A percentile compares a stretch with the other conserved stretches of the same genome.
These are phyloP conservation scores for Dictyostelium intermedium DNA, from an alignment of 78 protist species.

Conservation along the genomic window DNA sequence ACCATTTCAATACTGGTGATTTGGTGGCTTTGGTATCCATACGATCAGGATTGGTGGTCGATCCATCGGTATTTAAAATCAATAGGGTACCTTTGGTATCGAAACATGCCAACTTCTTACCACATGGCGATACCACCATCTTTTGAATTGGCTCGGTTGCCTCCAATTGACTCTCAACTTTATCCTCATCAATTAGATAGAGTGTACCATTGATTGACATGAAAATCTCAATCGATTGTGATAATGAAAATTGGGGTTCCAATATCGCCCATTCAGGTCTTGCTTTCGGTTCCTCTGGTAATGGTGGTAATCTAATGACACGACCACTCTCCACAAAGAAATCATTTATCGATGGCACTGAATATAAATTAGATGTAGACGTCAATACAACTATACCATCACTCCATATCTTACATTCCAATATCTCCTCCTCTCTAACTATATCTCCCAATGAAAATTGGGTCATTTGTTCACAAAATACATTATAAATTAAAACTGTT, in stretches of 20 bases:
- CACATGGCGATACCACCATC: conserved; percentile 45
- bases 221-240: conserved; percentile 5
- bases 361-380: background rate
- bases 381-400: conserved; percentile 52
- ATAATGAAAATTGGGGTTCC: conserved; percentile 32
- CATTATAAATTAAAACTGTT: conserved; percentile 44
- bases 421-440: conserved; percentile 30
- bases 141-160: background rate
- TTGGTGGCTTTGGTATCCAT: background rate
- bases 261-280: conserved; percentile 56
- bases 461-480: conserved; percentile 37
- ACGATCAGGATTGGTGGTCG: background rate
- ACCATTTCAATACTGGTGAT: conserved; percentile 30
- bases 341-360: conserved; percentile 15
- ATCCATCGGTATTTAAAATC: background rate
- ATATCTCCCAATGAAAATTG: conserved; percentile 13
- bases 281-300: background rate
- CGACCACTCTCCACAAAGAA: conserved; percentile 12
- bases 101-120: conserved; percentile 54
- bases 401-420: conserved; percentile 51
- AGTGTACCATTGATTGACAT: conserved; percentile 24
- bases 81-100: background rate
- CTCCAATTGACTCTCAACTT: conserved; percentile 37
- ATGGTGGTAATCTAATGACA: background rate
- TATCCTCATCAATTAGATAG: conserved; percentile 33